phyloP scores from a whole-genome alignment of 495 filamentous ascomycete genomes.

The Jackrogersella minutella region DNA sequence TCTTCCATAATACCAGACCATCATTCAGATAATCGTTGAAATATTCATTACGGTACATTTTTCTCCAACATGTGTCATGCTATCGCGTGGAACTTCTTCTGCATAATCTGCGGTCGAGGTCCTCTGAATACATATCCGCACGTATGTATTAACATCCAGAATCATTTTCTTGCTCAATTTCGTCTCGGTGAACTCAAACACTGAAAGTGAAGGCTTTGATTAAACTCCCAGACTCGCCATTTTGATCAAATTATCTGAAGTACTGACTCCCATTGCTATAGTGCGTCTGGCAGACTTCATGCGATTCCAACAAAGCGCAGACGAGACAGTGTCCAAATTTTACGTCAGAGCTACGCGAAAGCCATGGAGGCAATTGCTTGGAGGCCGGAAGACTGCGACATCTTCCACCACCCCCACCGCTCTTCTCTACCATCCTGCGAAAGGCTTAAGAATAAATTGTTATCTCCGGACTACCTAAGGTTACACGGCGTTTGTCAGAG shows the following conservation, averaged over 20 bases:
- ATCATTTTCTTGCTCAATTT: background rate
- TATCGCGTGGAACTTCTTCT: slow-evolving; percentile 36
- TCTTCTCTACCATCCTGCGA: background rate
- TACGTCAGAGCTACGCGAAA: slow-evolving; percentile 7
- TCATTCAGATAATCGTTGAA: too few relatives aligned
- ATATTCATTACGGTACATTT: too few relatives aligned
- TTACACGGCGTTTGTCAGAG: too few relatives aligned
- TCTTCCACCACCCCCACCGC: slow-evolving; percentile 18
- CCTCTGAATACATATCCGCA: slow-evolving; percentile 12
- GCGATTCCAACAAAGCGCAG: slow-evolving; percentile 30
- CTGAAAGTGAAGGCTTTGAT: too few relatives aligned
- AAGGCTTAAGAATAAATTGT: too few relatives aligned
- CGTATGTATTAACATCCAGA: background rate
- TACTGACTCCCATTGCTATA: background rate
- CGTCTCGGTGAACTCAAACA: background rate
- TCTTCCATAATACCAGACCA: too few relatives aligned
- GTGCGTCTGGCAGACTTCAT: slow-evolving; percentile 28
- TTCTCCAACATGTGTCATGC: slow-evolving; percentile 36
- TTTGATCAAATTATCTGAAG: background rate
- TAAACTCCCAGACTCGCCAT: too few relatives aligned
- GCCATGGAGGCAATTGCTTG: slow-evolving; percentile 27
- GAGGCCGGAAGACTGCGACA: slow-evolving; percentile 7
- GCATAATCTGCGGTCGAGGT: slow-evolving; percentile 34
- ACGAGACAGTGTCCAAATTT: slow-evolving; percentile 31
- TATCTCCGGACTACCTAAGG: too few relatives aligned